phyloP scores from a whole-genome alignment of 148 eudicot species.

The Persicaria tinctoria region DNA sequence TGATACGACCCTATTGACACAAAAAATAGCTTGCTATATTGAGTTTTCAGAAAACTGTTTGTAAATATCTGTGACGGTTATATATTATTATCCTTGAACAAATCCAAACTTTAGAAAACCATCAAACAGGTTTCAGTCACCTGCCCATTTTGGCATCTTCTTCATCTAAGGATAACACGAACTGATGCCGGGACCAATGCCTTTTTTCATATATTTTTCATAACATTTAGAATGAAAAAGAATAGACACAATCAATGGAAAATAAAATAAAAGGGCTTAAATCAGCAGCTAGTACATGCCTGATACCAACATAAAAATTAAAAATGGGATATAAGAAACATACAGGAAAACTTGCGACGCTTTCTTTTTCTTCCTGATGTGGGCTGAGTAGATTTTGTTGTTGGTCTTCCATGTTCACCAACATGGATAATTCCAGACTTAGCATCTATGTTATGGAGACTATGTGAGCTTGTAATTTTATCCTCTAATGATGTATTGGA shows the following conservation, averaged over 20 bases:
- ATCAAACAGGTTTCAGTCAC: constrained; percentile 1
- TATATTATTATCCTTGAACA: background rate
- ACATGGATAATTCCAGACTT: constrained; percentile 28
- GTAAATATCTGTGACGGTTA: background rate
- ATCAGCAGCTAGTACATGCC: background rate
- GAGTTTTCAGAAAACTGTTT: background rate
- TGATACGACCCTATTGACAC: background rate
- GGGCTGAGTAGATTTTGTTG: constrained; percentile 30
- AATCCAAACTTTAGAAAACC: background rate
- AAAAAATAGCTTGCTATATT: background rate
- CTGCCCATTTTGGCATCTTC: background rate
- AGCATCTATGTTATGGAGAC: constrained; percentile 22
- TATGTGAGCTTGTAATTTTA: constrained; percentile 26
- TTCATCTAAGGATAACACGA: constrained; percentile 4
- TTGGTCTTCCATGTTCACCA: constrained; percentile 39
- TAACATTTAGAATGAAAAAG: background rate
- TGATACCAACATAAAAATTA: background rate
- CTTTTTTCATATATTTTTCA: background rate
- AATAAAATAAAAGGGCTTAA: background rate
- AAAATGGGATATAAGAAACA: constrained; percentile 13
- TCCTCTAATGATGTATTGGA: constrained; percentile 27
- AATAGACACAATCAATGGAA: background rate
- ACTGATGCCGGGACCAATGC: background rate
- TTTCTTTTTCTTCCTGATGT: constrained; percentile 49
- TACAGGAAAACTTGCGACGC: constrained; percentile 59